Evolutionary conservation across 148 eudicot genomes (phyloP), one percentile per base, ranked within the genome.

Genomic region (Hydrangea macrophylla): DNA sequence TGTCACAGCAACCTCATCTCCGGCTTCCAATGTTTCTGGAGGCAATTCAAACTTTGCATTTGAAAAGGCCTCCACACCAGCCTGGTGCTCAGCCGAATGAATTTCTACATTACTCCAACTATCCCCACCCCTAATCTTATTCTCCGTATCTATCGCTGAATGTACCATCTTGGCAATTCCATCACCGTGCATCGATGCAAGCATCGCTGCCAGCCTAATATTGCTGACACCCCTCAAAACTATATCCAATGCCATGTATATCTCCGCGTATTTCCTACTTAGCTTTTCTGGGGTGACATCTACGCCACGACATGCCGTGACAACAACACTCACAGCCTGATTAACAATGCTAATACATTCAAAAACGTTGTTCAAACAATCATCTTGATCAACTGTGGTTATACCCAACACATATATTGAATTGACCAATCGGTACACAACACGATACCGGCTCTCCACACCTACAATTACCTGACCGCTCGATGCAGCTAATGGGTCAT

Each of bases 221-320:
- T 76, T 86, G 79, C 92, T 90, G 56, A 92, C 96, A 4, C 98
- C 98, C 58, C 92, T 79, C 79, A 92, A 75, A 13, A 92, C 96
- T 66, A 92, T 92, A 79, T 92, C 98, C 70, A 92, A 69, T 5
- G 98, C 98, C 98, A 92, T 90, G 26, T 92, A 92, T 60, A 92
- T 72, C 78, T 92, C 98, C 1, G 92, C 90, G 37, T 92, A 92
- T 51, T 92, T 92, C 84, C 81, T 86, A 67, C 87, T 77, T 26
- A 90, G 72, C 76, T 90, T 90, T 72, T 90, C 96, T 0, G 93
- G 88, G 9, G 93, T 90, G 12, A 88, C 93, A 40, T 88, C 93
- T 7, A 88, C 86, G 7, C 96, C 96, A 17, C 96, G 80, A 65
- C 93, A 90, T 0, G 96, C 93, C 2, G 93, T 88, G 15, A 85